Conservation (phyloP, 2,329 filamentous ascomycete genomes). For the Mollisia scopiformis region DNA sequence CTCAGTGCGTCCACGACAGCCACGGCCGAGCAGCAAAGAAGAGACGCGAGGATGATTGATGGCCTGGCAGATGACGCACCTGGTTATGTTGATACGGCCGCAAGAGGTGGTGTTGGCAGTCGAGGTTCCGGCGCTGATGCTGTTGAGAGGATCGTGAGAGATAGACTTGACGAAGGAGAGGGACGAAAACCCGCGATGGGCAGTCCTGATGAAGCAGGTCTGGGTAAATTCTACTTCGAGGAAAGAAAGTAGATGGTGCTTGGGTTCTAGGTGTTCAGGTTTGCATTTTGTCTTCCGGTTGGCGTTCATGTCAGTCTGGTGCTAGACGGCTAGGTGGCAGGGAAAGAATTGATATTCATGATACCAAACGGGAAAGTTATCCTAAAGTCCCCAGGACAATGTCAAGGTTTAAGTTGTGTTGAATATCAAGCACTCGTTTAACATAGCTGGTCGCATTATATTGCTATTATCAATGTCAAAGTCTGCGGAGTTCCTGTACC, state of each 20-base stretch:
- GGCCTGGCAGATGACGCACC: conserved; percentile 63
- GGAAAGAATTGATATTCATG: not conserved
- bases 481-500: not conserved
- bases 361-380: not conserved
- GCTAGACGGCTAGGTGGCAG: not conserved
- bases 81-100: conserved; percentile 61
- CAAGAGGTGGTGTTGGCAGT: conserved; percentile 33
- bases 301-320: not conserved
- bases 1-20: conserved; percentile 22
- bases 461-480: not conserved
- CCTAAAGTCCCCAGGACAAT: not conserved
- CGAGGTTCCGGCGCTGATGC: conserved; percentile 46
- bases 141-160: conserved; percentile 62
- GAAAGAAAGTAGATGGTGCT: conserved; percentile 40
- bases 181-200: conserved; percentile 42
- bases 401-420: not conserved
- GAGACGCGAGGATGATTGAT: conserved; percentile 68
- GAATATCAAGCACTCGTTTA: not conserved
- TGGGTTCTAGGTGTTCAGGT: not conserved
- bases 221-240: conserved; percentile 66
- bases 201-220: conserved; percentile 47
- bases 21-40: conserved; percentile 50
- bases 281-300: not conserved
- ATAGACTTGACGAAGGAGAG: conserved; percentile 58
- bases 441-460: not conserved